Conservation (phyloP, 441 rosid genomes). For the Melastoma candidum region DNA sequence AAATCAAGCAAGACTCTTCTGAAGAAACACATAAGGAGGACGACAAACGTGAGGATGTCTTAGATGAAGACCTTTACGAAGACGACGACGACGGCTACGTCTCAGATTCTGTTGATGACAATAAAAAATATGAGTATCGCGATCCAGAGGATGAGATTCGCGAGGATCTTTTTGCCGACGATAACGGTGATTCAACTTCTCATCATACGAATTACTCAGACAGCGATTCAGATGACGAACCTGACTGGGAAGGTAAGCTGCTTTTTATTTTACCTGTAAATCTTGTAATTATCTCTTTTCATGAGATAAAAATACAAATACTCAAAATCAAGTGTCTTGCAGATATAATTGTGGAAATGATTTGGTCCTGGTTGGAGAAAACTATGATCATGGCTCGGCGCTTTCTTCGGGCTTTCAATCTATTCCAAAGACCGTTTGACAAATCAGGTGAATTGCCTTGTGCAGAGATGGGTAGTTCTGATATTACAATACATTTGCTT, state of each 20-base stretch:
- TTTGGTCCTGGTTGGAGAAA: too few relatives aligned
- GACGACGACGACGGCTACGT: slow-evolving; percentile 62
- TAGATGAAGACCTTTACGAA: slow-evolving; percentile 24
- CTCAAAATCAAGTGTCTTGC: too few relatives aligned
- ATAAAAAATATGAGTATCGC: slow-evolving; percentile 35
- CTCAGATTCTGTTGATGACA: slow-evolving; percentile 67
- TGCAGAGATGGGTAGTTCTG: too few relatives aligned
- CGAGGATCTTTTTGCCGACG: slow-evolving; percentile 35
- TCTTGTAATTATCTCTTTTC: too few relatives aligned
- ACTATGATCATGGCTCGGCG: too few relatives aligned
- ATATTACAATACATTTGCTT: too few relatives aligned
- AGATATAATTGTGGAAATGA: too few relatives aligned
- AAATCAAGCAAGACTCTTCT: slow-evolving; percentile 25
- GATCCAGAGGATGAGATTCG: slow-evolving; percentile 42
- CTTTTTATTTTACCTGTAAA: too few relatives aligned
- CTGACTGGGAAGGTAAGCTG: slow-evolving; percentile 49
- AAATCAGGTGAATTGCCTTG: too few relatives aligned
- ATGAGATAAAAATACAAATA: too few relatives aligned
- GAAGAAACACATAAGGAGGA: slow-evolving; percentile 30
- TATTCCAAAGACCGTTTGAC: too few relatives aligned
- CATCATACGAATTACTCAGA: slow-evolving; percentile 30
- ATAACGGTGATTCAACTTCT: slow-evolving; percentile 34
- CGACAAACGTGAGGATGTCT: slow-evolving; percentile 30
- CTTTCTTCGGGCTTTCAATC: too few relatives aligned
- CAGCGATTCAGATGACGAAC: slow-evolving; percentile 44